Percentiles rank a stretch among this genome's conserved stretches.
phyloP scores from a whole-genome alignment of 2,329 filamentous ascomycete genomes.

The Hypoxylon sp. region DNA sequence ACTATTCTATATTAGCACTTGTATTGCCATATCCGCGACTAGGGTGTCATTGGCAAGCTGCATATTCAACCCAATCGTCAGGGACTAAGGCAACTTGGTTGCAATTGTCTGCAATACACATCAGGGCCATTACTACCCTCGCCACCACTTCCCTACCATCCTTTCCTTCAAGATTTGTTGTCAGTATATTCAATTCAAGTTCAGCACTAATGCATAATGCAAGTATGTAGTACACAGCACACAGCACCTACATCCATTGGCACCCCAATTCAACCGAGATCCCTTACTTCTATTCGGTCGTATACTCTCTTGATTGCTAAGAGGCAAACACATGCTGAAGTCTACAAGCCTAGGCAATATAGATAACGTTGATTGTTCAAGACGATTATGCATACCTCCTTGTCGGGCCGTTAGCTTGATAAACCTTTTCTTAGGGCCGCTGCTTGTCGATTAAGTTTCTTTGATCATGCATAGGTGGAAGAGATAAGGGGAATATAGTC shows the following conservation, averaged over 20 bases:
- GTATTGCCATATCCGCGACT: slow-evolving; percentile 37
- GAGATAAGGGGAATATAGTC: slow-evolving; percentile 6
- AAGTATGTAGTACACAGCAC: slow-evolving; percentile 22
- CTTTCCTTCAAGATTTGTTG: slow-evolving; percentile 14
- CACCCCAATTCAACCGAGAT: slow-evolving; percentile 34
- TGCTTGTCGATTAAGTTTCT: slow-evolving; percentile 7
- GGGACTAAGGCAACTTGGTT: slow-evolving; percentile 34
- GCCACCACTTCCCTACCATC: slow-evolving; percentile 26
- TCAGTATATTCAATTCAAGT: slow-evolving; percentile 15
- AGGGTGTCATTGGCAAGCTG: slow-evolving; percentile 35
- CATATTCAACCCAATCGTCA: slow-evolving; percentile 43
- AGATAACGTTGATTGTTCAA: neutral
- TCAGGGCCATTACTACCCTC: slow-evolving; percentile 39
- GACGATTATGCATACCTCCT: slow-evolving; percentile 12
- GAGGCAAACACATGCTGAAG: slow-evolving; percentile 30
- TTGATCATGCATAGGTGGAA: slow-evolving; percentile 17
- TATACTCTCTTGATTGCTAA: slow-evolving; percentile 23
- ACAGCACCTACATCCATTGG: slow-evolving; percentile 24
- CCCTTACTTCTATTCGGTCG: slow-evolving; percentile 35
- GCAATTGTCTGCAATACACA: slow-evolving; percentile 39
- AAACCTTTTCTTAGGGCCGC: slow-evolving; percentile 10
- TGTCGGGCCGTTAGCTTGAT: slow-evolving; percentile 25
- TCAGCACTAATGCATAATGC: slow-evolving; percentile 32
- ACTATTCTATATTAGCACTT: slow-evolving; percentile 39
- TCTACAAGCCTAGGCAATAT: slow-evolving; percentile 2